phyloP scores from a whole-genome alignment of 2,329 filamentous ascomycete genomes.

The Ceratocystis huliohia region DNA sequence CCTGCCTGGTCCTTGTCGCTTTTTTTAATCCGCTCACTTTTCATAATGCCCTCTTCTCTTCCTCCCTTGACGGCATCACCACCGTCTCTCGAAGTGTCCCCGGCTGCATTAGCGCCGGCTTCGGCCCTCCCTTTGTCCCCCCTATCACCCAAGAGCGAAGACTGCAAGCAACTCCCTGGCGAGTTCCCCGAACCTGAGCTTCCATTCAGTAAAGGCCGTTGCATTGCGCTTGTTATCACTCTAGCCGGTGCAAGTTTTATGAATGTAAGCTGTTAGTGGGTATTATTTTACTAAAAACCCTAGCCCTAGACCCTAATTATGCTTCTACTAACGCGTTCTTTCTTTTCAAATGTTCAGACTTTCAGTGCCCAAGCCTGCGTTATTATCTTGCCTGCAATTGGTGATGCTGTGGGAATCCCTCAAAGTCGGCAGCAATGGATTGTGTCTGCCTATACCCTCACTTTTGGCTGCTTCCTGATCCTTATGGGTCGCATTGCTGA shows the following conservation, averaged over 20 bases:
- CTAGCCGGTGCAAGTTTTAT: conserved; percentile 44
- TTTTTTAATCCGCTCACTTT: too few species aligned
- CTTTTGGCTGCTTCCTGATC: conserved; percentile 55
- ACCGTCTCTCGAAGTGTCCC: neutral
- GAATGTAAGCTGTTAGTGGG: conserved; percentile 32
- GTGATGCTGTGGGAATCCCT: conserved; percentile 42
- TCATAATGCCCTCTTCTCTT: neutral
- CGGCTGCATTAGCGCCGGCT: neutral
- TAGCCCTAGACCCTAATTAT: neutral
- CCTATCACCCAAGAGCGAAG: neutral
- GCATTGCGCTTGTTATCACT: conserved; percentile 42
- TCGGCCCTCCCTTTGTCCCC: neutral
- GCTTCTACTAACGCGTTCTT: neutral
- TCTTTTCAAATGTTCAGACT: conserved; percentile 30
- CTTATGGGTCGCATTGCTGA: conserved; percentile 57
- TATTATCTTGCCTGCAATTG: conserved; percentile 51
- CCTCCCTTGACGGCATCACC: neutral
- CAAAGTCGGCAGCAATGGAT: conserved; percentile 52
- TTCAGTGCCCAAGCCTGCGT: conserved; percentile 47
- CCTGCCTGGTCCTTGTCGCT: neutral
- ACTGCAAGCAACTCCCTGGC: neutral
- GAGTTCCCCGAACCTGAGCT: conserved; percentile 21
- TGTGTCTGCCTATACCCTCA: conserved; percentile 51
- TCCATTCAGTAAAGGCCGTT: conserved; percentile 38
- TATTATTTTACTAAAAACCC: neutral